Percentiles rank a stretch among this genome's conserved stretches.
These are phyloP conservation scores for Phlebiopsis gigantea DNA, from an alignment of 768 basidiomycete species.

Conservation along the genomic window DNA sequence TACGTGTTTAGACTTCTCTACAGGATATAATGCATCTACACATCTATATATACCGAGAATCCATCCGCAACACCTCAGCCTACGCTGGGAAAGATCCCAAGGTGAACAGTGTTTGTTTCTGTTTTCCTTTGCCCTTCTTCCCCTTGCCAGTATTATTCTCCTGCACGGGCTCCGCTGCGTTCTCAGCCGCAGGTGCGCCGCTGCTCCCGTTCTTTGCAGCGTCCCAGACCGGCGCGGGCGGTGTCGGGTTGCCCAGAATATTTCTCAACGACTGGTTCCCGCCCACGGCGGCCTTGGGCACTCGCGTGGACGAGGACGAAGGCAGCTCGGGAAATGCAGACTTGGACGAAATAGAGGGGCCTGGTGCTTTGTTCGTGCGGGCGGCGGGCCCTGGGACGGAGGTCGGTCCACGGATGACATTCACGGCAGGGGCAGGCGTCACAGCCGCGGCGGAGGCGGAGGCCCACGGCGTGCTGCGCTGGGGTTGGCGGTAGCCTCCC, in stretches of 20 bases:
- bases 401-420: conserved; percentile 22
- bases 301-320: conserved; percentile 31
- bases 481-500: conserved; percentile 35
- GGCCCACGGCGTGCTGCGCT: conserved; percentile 61
- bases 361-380: conserved; percentile 3
- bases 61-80: background rate
- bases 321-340: conserved; percentile 71
- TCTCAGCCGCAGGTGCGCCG: conserved; percentile 6
- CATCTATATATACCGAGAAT: background rate
- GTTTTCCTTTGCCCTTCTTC: conserved; percentile 78
- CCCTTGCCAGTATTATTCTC: conserved; percentile 35
- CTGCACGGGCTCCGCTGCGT: conserved; percentile 6
- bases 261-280: conserved; percentile 66
- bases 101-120: conserved; percentile 81
- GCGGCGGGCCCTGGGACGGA: conserved; percentile 24
- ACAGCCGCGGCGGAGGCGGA: conserved; percentile 21
- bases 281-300: conserved; percentile 40
- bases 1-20: background rate
- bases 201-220: conserved; percentile 11
- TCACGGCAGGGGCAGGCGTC: conserved; percentile 22
- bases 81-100: conserved; percentile 45
- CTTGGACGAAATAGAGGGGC: conserved; percentile 44
- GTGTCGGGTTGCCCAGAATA: conserved; percentile 49
- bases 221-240: conserved; percentile 28
- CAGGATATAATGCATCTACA: background rate